Evolutionary conservation across 306 rosid species (phyloP).

Genomic region (Cucumis cinereus): DNA sequence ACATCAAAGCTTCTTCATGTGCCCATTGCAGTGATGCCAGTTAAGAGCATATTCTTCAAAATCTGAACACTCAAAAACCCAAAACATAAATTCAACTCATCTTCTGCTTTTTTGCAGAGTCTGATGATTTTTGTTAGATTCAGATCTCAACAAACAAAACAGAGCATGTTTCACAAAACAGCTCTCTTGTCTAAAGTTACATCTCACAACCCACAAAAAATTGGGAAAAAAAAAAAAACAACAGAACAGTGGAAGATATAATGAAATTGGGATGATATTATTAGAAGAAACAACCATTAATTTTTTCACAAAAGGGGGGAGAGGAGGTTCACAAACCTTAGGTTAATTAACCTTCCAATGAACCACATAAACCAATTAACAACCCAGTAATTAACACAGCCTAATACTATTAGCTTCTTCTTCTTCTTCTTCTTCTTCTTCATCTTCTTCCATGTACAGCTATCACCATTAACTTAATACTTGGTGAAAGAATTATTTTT

Average conservation of each 20-base stretch:
- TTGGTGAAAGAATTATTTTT: constrained; percentile 5
- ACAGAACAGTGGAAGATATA: not conserved
- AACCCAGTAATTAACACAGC: not conserved
- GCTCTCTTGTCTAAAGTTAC: not conserved
- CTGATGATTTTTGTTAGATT: not conserved
- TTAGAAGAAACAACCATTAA: not conserved
- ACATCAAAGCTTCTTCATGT: not conserved
- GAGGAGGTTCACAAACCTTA: not conserved
- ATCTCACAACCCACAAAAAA: not conserved
- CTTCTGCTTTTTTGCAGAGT: not conserved
- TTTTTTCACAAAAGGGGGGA: not conserved
- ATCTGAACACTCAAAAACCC: not conserved
- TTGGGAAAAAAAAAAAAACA: not conserved
- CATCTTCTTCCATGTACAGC: constrained; percentile 23
- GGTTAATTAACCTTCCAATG: constrained; percentile 24
- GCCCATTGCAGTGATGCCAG: not conserved
- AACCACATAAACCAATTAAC: constrained; percentile 10
- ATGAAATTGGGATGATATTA: not conserved
- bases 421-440: not conserved
- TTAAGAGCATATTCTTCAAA: constrained; percentile 3
- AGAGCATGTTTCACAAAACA: not conserved
- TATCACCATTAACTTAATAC: constrained; percentile 19
- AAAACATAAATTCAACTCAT: not conserved
- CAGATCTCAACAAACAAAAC: not conserved
- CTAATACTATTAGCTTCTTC: constrained; percentile 3